Percentiles rank a stretch among this genome's conserved stretches.
phyloP scores from a whole-genome alignment of 768 basidiomycete genomes.

The Amanita inopinata region DNA sequence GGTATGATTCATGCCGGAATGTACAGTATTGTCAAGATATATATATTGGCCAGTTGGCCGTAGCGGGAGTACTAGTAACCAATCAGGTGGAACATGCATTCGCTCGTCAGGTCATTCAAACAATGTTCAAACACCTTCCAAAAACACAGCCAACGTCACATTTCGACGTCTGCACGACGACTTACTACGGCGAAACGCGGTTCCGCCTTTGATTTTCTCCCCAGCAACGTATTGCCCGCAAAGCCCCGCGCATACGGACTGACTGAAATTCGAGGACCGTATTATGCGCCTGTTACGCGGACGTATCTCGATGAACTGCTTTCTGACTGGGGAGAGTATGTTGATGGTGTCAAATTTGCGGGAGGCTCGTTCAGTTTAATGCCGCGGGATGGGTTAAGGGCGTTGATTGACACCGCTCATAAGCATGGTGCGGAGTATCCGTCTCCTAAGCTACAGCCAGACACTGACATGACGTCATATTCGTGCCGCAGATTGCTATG shows the following conservation, averaged over 20 bases:
- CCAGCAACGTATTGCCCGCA: conserved; percentile 19
- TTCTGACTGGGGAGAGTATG: conserved; percentile 30
- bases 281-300: conserved; percentile 31
- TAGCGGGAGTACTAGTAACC: too few relatives aligned
- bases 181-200: background rate
- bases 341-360: conserved; percentile 37
- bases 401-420: conserved; percentile 31
- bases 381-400: conserved; percentile 27
- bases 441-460: background rate
- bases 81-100: too few relatives aligned
- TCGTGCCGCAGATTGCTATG: conserved; percentile 17
- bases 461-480: background rate
- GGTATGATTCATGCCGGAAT: too few relatives aligned
- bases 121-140: too few relatives aligned
- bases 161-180: background rate
- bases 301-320: conserved; percentile 32
- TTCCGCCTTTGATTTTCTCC: conserved; percentile 19
- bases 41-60: too few relatives aligned
- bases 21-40: too few relatives aligned
- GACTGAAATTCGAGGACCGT: conserved; percentile 36
- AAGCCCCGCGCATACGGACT: conserved; percentile 29
- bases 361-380: conserved; percentile 33
- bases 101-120: too few relatives aligned
- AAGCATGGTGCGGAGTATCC: conserved; percentile 19
- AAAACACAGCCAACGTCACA: too few relatives aligned